Base-by-base conservation (phyloP, 139 green algal species). In the Auxenochlorella pyrenoidosa region DNA sequence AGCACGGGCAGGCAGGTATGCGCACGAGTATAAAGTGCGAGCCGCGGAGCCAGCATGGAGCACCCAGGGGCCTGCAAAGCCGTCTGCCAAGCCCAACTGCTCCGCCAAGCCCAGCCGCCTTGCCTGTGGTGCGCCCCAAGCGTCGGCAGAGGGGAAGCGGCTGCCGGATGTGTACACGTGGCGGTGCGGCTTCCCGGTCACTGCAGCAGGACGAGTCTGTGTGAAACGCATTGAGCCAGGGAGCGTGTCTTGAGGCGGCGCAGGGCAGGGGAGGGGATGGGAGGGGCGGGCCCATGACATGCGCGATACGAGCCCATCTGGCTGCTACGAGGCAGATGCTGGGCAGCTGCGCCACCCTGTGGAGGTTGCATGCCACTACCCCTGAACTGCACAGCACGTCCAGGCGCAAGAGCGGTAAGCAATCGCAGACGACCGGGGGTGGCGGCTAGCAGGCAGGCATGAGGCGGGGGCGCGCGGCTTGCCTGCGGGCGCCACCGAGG, bases 41-140 rank as follows among this genome's bases (percentile, higher is more conserved):
- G 21, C 21, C 30, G 63, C 8, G 2, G 63, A 16, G n/a, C 30
- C 66, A n/a, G n/a, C n/a, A n/a, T n/a, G n/a, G n/a, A n/a, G n/a
- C n/a, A n/a, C n/a, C n/a, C n/a, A n/a, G n/a, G n/a, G n/a, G n/a
- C n/a, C n/a, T n/a, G n/a, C n/a, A n/a, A n/a, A n/a, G n/a, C n/a
- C n/a, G n/a, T n/a, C n/a, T n/a, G n/a, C n/a, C n/a, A n/a, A n/a
- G n/a, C n/a, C n/a, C n/a, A n/a, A n/a, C n/a, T n/a, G n/a, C n/a
- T n/a, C n/a, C n/a, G n/a, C n/a, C n/a, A n/a, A n/a, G n/a, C n/a
- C n/a, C n/a, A n/a, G 16, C 75, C 43, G 5, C 32, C n/a, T 34
- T 15, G 81, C 86, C 83, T 93, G 87, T 32, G 77, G 68, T 6
- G 89, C 51, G 19, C 87, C 87, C 75, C 88, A 91, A 26, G 24